Evolutionary conservation across 148 eudicot species (phyloP).

Genomic region (Bassia scoparia): DNA sequence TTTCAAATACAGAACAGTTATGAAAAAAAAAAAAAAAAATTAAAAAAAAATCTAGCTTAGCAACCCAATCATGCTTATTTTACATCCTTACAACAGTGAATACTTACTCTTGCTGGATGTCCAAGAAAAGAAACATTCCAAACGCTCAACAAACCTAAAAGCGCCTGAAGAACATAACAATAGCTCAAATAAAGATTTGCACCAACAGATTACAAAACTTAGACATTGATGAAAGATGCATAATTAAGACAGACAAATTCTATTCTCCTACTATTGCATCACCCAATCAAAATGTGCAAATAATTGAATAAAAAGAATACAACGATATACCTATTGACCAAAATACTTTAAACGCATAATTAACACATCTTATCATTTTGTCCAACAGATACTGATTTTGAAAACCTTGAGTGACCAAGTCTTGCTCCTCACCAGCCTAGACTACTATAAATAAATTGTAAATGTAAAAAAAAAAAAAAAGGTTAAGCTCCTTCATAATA

Average conservation of each 20-base stretch:
- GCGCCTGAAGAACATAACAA: constrained; percentile 59
- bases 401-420: too few relatives aligned
- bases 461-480: too few relatives aligned
- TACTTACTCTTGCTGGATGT: constrained; percentile 92
- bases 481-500: too few relatives aligned
- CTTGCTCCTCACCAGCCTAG: too few relatives aligned
- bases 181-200: not conserved
- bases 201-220: not conserved
- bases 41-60: not conserved
- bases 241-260: not conserved
- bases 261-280: not conserved
- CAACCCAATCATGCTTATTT: constrained; percentile 7
- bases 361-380: too few relatives aligned
- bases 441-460: too few relatives aligned
- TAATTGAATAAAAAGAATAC: constrained; percentile 1
- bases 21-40: not conserved
- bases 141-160: constrained; percentile 82
- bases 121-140: constrained; percentile 98
- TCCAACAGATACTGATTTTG: too few relatives aligned
- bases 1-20: constrained; percentile 4
- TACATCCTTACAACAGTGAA: not conserved
- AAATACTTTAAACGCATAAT: too few relatives aligned
- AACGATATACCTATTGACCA: not conserved
- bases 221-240: not conserved
- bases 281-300: not conserved